Evolutionary conservation across 345 rosid genomes (phyloP).

Genomic region (Pseudoturritis turrita): DNA sequence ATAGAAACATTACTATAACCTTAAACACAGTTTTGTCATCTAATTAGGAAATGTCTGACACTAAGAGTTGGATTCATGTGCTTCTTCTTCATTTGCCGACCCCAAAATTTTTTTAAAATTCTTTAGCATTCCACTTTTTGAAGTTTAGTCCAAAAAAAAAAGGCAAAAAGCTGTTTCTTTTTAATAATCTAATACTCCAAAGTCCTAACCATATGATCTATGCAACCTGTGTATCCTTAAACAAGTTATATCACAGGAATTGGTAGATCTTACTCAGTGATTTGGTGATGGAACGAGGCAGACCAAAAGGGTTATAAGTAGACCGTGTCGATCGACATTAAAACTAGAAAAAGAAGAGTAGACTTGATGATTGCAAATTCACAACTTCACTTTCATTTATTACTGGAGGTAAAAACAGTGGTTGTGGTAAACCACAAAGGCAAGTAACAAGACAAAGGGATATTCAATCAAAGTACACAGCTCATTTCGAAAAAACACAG

Average conservation of each 20-base stretch:
- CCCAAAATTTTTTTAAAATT: not conserved
- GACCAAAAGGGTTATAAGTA: not conserved
- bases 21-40: slow-evolving; percentile 14
- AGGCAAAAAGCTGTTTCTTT: slow-evolving; percentile 1
- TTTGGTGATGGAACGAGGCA: not conserved
- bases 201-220: not conserved
- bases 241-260: not conserved
- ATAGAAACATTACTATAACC: not conserved
- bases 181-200: not conserved
- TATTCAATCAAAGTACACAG: slow-evolving; percentile 3
- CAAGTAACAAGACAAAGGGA: not conserved
- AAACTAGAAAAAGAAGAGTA: not conserved
- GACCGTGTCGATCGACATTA: not conserved
- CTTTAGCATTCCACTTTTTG: not conserved
- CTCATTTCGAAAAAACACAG: not conserved
- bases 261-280: not conserved
- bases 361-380: slow-evolving; percentile 1
- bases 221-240: not conserved
- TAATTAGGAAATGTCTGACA: not conserved
- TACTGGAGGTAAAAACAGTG: not conserved
- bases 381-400: slow-evolving; percentile 12
- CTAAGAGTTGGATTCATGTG: slow-evolving; percentile 29
- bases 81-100: slow-evolving; percentile 10
- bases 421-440: not conserved
- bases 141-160: slow-evolving; percentile 6